Conservation (phyloP, 257 asterid genomes). For the Cruciata laevipes region DNA sequence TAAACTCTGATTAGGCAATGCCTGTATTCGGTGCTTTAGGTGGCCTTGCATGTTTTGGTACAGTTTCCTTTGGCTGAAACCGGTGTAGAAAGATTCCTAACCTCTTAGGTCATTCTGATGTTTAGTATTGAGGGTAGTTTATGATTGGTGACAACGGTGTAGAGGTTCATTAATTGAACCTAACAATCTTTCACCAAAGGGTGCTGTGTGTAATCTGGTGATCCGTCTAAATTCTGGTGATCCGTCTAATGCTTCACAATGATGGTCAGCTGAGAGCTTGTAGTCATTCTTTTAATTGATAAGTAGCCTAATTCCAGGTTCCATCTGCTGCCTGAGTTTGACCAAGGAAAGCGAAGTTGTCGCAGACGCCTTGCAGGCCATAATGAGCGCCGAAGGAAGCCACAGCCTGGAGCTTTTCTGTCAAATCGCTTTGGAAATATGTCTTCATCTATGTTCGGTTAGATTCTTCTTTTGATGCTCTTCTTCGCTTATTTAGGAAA, state of each 20-base stretch:
- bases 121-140: not conserved
- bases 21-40: not conserved
- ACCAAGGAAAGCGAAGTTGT: constrained; percentile 89
- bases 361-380: constrained; percentile 95
- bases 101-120: not conserved
- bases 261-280: not conserved
- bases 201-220: not conserved
- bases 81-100: not conserved
- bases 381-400: constrained; percentile 89
- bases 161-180: not conserved
- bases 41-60: not conserved
- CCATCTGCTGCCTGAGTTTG: constrained; percentile 81
- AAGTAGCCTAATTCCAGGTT: constrained; percentile 45
- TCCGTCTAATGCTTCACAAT: not conserved
- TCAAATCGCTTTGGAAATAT: constrained; percentile 52
- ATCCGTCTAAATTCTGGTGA: not conserved
- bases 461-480: constrained; percentile 12
- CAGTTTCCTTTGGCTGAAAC: not conserved
- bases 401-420: constrained; percentile 50
- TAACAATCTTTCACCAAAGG: not conserved
- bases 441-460: constrained; percentile 54
- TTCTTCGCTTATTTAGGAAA: not conserved
- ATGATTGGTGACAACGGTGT: not conserved
- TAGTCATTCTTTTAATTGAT: constrained; percentile 11
- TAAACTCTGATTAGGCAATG: not conserved